Evolutionary conservation across 768 basidiomycete genomes (phyloP), one percentile per base, ranked within the genome.

Genomic region (Psilocybe tampanensis): DNA sequence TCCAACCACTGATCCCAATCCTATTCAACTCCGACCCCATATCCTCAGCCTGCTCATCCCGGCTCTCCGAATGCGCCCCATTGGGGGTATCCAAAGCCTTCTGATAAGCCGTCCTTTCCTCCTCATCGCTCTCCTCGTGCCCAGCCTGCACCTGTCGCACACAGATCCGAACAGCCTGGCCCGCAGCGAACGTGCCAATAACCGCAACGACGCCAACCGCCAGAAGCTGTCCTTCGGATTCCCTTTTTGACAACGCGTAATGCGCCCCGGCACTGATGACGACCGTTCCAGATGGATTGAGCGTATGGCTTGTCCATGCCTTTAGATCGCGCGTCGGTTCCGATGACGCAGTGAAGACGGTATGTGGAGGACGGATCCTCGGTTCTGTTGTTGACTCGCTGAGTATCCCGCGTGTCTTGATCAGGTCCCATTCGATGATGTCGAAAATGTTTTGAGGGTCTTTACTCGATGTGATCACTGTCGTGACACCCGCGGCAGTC

Each of bases 301-400:
- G 79, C 0, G 96, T 98, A 71, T 99, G 95, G n/a, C 88, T 86
- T 24, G 96, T 96, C 97, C 97, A 99, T 53, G 92, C 86, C 65
- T 98, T 96, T 47, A 97, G 82, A 66, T 97, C 95, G 41, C 84
- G 81, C 66, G 92, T 78, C 1, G 93, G 91, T n/a, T 76, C 70
- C 0, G 76, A 58, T 11, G 91, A 85, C 2, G 94, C 86, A 22
- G 82, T 80, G 76, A 99, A 99, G 23, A 95, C 70, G 1, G 97
- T 98, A 67, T 98, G 95, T 0, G 89, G 85, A 11, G 94, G 95
- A 6, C 90, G 67, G 24, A 43, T 26, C 11, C 22, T 42, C 17
- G 47, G 44, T 3, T 47, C 15, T 24, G 60, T 36, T 15, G 32
- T 36, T 29, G 63, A 48, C 21, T 39, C 58, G 43, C 24, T 47